Percentiles rank a stretch among this genome's conserved stretches.
phyloP scores from a whole-genome alignment of 2,329 filamentous ascomycete genomes.

The Phaeosphaeria sp. region DNA sequence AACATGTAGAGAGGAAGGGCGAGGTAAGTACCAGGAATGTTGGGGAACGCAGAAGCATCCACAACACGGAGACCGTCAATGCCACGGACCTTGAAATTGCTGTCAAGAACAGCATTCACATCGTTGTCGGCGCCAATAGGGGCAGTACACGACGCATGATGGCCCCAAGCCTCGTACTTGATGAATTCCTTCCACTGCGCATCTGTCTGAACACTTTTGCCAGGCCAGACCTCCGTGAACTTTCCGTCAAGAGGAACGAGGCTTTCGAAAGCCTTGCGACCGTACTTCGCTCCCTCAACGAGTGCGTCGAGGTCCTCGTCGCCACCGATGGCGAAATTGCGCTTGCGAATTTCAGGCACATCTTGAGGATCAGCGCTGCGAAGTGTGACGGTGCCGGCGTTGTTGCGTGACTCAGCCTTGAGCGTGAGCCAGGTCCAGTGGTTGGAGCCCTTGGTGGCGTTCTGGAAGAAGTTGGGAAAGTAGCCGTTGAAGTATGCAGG shows the following conservation, averaged over 20 bases:
- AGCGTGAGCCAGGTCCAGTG: conserved; percentile 61
- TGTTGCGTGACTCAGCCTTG: conserved; percentile 68
- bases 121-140: conserved; percentile 62
- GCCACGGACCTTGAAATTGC: conserved; percentile 61
- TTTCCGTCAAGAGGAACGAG: conserved; percentile 51
- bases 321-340: conserved; percentile 22
- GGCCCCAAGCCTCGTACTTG: conserved; percentile 50
- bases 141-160: conserved; percentile 65
- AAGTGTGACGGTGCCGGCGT: conserved; percentile 66
- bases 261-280: conserved; percentile 52
- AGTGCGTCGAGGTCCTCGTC: conserved; percentile 59
- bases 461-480: conserved; percentile 60
- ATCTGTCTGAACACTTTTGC: conserved; percentile 51
- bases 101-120: conserved; percentile 60
- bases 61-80: conserved; percentile 61
- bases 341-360: conserved; percentile 60
- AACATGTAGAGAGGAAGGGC: conserved; percentile 63
- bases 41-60: conserved; percentile 41
- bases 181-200: conserved; percentile 49
- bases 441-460: conserved; percentile 52
- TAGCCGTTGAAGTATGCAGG: conserved; percentile 62
- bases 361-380: conserved; percentile 67
- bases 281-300: conserved; percentile 62
- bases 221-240: conserved; percentile 59
- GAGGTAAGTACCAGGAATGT: conserved; percentile 60